Percentiles rank a stretch among this genome's conserved stretches.
Evolutionary conservation across 306 rosid genomes (phyloP).

Genomic region (Prinsepia uniflora): DNA sequence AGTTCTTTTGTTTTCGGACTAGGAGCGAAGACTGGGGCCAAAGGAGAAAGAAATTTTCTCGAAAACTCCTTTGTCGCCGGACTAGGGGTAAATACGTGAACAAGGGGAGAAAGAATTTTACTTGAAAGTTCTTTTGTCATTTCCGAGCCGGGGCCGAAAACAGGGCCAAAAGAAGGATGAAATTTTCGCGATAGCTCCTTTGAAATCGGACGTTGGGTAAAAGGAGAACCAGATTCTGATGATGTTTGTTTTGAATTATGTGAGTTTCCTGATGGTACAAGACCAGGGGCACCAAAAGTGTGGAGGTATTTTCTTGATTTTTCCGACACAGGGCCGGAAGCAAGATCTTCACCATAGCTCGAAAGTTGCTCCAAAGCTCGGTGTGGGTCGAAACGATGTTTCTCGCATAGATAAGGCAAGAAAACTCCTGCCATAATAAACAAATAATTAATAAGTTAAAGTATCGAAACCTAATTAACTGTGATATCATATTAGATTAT

Average conservation of each 20-base stretch:
- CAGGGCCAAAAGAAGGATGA: not conserved
- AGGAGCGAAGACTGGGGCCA: not conserved
- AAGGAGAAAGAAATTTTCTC: not conserved
- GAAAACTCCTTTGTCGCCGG: no score
- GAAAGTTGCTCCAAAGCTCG: conserved; percentile 52
- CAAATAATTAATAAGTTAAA: not conserved
- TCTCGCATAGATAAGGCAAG: conserved; percentile 60
- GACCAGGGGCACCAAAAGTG: not conserved
- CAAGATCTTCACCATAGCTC: conserved; percentile 34
- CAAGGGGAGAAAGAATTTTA: no score
- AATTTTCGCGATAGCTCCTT: no score
- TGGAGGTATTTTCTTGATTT: not conserved
- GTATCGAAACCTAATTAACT: not conserved
- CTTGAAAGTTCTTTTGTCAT: no score
- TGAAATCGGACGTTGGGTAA: not conserved
- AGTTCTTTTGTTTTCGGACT: no score
- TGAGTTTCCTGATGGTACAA: not conserved
- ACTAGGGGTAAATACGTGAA: no score
- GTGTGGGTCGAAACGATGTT: conserved; percentile 44
- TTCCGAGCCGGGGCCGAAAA: no score
- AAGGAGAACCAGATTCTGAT: not conserved
- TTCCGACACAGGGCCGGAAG: not conserved
- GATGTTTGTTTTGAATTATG: not conserved
- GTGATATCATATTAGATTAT: not conserved
- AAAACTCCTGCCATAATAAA: conserved; percentile 44